Evolutionary conservation across 1,284 basidiomycete genomes (phyloP).

Genomic region (Pseudozyma thailandica): DNA sequence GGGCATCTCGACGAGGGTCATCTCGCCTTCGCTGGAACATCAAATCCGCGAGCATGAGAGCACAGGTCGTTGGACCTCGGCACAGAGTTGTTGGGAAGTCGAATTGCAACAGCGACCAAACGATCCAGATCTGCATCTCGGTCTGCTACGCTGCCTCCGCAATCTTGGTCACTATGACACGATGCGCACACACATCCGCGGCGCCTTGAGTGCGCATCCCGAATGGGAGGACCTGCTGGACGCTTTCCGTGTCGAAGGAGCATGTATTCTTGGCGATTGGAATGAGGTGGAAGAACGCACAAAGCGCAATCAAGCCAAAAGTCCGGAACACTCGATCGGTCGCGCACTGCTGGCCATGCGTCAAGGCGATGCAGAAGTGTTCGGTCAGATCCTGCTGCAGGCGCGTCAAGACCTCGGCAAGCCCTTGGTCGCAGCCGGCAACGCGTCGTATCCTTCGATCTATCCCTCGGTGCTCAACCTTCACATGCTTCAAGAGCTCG

Average conservation of each 20-base stretch:
- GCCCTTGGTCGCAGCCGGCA: conserved; percentile 82
- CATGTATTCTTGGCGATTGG: conserved; percentile 96
- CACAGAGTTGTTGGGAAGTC: conserved; percentile 99
- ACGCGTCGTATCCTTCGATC: conserved; percentile 79
- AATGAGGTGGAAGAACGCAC: conserved; percentile 70
- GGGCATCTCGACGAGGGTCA: conserved; percentile 88
- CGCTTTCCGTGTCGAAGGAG: conserved; percentile 90
- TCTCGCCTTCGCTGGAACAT: conserved; percentile 90
- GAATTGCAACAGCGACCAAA: conserved; percentile 88
- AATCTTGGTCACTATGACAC: conserved; percentile 99
- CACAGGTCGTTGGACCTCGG: conserved; percentile 95
- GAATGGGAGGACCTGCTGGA: conserved; percentile 83
- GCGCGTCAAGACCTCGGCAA: conserved; percentile 83
- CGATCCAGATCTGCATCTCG: conserved; percentile 87
- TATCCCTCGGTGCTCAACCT: conserved; percentile 89
- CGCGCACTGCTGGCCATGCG: conserved; percentile 84
- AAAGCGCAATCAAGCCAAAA: conserved; percentile 71
- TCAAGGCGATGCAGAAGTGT: conserved; percentile 68
- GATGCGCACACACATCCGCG: conserved; percentile 91
- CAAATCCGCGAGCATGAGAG: conserved; percentile 98
- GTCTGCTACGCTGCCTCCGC: conserved; percentile 87
- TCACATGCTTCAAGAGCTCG: conserved; percentile 88
- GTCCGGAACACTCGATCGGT: conserved; percentile 80
- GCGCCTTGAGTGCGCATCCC: conserved; percentile 85
- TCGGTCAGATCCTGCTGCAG: conserved; percentile 71